phyloP scores from a whole-genome alignment of 208 protist species.

The Trypanosoma conorhini region DNA sequence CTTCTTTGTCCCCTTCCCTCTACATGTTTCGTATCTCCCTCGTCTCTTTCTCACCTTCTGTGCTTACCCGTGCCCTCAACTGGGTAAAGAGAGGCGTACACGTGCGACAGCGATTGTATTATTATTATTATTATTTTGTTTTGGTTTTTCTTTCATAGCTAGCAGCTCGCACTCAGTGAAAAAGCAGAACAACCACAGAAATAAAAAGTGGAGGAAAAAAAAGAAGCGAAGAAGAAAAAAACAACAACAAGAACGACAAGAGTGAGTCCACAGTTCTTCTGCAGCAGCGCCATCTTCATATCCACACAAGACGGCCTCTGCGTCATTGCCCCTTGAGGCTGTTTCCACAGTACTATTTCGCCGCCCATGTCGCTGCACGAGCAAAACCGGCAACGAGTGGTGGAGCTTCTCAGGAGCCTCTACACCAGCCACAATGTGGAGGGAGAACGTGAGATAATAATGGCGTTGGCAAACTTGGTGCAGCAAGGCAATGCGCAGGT shows the following conservation, averaged over 20 bases:
- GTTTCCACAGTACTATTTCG: background rate
- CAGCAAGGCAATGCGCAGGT: constrained; percentile 54
- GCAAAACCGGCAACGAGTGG: constrained; percentile 17
- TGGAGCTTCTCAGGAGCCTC: constrained; percentile 17
- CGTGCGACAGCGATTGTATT: background rate
- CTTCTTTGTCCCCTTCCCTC: background rate
- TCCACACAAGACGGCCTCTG: background rate
- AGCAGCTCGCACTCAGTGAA: too few relatives aligned
- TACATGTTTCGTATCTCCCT: background rate
- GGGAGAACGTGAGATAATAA: constrained; percentile 49
- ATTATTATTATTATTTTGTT: too few relatives aligned
- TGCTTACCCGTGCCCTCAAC: background rate
- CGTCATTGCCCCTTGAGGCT: background rate
- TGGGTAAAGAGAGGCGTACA: background rate
- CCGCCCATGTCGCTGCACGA: background rate
- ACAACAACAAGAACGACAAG: background rate
- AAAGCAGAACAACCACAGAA: too few relatives aligned
- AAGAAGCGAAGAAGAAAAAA: constrained; percentile 9
- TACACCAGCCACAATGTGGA: constrained; percentile 41
- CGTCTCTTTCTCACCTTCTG: background rate
- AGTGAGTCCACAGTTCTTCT: background rate
- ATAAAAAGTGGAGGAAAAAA: background rate
- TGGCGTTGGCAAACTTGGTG: constrained; percentile 63
- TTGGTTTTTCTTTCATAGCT: background rate
- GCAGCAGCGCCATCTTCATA: background rate